These are phyloP conservation scores for Fusarium papillatum DNA, from an alignment of 2,329 filamentous ascomycete genomes.

Conservation along the genomic window DNA sequence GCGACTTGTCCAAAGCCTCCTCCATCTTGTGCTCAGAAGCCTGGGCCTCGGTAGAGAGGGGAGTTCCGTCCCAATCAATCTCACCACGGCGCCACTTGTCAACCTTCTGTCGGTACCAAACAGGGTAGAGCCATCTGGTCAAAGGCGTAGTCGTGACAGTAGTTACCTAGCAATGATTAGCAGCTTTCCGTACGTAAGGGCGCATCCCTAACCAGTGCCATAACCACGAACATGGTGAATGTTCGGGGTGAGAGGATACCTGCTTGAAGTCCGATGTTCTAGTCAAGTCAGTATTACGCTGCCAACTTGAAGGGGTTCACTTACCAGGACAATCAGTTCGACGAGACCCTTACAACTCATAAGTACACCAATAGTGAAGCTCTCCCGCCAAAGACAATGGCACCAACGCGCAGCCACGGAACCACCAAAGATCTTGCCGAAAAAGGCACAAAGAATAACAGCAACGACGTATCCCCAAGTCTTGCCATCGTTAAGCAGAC, in stretches of 20 bases:
- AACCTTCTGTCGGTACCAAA: slow-evolving; percentile 67
- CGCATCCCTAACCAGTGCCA: slow-evolving; percentile 73
- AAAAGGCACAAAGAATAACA: slow-evolving; percentile 85
- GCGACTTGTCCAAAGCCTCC: slow-evolving; percentile 42
- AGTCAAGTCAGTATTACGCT: background rate
- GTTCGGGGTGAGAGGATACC: slow-evolving; percentile 84
- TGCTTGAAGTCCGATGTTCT: slow-evolving; percentile 85
- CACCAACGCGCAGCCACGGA: slow-evolving; percentile 78
- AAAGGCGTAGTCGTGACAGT: slow-evolving; percentile 88
- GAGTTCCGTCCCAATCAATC: slow-evolving; percentile 82
- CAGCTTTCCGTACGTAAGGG: background rate
- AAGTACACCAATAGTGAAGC: slow-evolving; percentile 86
- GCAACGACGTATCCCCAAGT: slow-evolving; percentile 93
- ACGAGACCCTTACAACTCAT: slow-evolving; percentile 99
- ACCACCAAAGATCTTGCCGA: slow-evolving; percentile 87
- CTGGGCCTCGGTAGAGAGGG: slow-evolving; percentile 42
- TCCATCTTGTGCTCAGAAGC: slow-evolving; percentile 44
- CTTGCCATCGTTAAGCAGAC: slow-evolving; percentile 83
- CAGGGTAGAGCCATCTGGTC: slow-evolving; percentile 80
- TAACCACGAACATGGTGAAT: slow-evolving; percentile 95
- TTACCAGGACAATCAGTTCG: slow-evolving; percentile 92
- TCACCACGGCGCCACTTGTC: slow-evolving; percentile 80
- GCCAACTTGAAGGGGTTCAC: slow-evolving; percentile 36
- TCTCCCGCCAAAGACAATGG: slow-evolving; percentile 91
- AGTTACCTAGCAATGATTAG: slow-evolving; percentile 64